phyloP scores from a whole-genome alignment of 1,139 yeast species.

The Candida sanyaensis region DNA sequence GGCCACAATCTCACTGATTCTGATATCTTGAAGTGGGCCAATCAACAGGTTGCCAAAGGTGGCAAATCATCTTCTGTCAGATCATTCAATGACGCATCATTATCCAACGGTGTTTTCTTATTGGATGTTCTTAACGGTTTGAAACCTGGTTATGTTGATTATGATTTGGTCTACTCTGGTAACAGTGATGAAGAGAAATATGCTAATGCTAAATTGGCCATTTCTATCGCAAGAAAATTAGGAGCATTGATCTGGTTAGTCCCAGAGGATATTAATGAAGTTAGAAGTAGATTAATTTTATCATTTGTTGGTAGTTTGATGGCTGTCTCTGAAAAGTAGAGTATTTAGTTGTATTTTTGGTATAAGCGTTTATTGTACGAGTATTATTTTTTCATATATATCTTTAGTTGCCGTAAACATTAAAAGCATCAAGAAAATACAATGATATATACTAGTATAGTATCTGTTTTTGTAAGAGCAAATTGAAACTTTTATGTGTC shows the following conservation, averaged over 20 bases:
- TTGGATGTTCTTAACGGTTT: slow-evolving; percentile 90
- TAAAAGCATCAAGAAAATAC: no score
- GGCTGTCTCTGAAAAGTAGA: slow-evolving; percentile 42
- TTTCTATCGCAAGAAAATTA: slow-evolving; percentile 95
- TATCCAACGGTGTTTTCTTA: slow-evolving; percentile 77
- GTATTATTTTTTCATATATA: background rate
- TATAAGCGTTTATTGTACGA: no score
- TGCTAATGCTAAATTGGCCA: slow-evolving; percentile 95
- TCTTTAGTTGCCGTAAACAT: background rate
- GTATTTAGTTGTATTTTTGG: no score
- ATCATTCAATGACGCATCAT: slow-evolving; percentile 79
- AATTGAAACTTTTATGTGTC: no score
- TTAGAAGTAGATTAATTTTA: slow-evolving; percentile 87
- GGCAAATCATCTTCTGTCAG: slow-evolving; percentile 72
- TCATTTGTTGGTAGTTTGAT: slow-evolving; percentile 95
- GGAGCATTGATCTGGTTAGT: slow-evolving; percentile 98
- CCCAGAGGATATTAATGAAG: slow-evolving; percentile 98
- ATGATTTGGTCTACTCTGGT: slow-evolving; percentile 83
- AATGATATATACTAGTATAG: no score
- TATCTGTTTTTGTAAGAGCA: no score
- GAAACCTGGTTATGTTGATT: slow-evolving; percentile 97
- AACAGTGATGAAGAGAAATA: slow-evolving; percentile 75
- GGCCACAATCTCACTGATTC: slow-evolving; percentile 64
- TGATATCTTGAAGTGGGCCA: slow-evolving; percentile 94
- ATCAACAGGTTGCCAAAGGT: slow-evolving; percentile 78